Evolutionary conservation across 352 stramenopile species (phyloP), one percentile per base, ranked within the genome.

Genomic region (Globisporangium takayamanum): DNA sequence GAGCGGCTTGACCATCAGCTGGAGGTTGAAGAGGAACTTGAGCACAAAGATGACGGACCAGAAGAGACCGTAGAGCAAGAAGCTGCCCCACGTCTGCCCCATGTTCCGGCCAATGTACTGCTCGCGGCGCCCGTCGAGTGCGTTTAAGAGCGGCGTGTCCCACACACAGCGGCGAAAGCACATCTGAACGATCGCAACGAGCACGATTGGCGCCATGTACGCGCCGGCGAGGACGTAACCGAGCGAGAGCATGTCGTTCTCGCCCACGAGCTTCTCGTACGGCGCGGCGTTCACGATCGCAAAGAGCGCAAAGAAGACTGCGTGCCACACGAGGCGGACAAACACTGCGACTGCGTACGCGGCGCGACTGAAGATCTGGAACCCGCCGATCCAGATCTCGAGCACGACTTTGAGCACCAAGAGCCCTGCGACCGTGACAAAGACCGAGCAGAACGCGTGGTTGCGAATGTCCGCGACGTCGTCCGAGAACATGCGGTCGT

Each of bases 21-120:
- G 77, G 63, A 99, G 94, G 37, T 96, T 98, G 67, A 99, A 99
- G 51, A 93, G 84, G 33, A 99, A 88, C 78, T 99, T 99, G 81
- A 92, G 96, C 33, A 84, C 67, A 60, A 95, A 93, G 65, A 93
- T 78, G 33, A 95, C 49, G 11, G 64, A 77, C 85, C 85, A 95
- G 54, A 95, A 91, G 50, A 79, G 58, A 12, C 76, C 81, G 58
- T 93, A 93, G 36, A 64, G 63, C 7, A 88, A 36, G 54, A 91
- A 84, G 50, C 69, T 70, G 28, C 77, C 72, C 81, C 76, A 95
- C 26, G 48, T 73, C 66, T 91, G 83, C 3, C 69, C 68, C 83
- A 93, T 95, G 57, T 83, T 68, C 56, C 84, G 86, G 1, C 84
- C 86, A 59, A 95, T 81, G 64, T 89, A 95, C 68, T 94, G 81